These are phyloP conservation scores for Candida buenavistaensis DNA, from an alignment of 1,139 yeast species.

Conservation along the genomic window DNA sequence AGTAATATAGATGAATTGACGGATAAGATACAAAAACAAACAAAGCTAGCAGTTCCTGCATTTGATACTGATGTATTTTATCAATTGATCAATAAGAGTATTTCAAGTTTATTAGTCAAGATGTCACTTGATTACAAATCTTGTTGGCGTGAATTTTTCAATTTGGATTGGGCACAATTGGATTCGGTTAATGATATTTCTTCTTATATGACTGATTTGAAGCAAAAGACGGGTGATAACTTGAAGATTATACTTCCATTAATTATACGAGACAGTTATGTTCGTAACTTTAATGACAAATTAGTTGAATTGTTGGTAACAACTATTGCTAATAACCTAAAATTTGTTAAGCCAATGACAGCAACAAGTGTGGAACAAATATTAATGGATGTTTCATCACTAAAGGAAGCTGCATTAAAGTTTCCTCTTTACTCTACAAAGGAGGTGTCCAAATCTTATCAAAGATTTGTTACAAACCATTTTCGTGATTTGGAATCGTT, in stretches of 20 bases:
- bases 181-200: slow-evolving; percentile 70
- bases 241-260: slow-evolving; percentile 54
- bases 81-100: slow-evolving; percentile 58
- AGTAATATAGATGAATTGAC: slow-evolving; percentile 76
- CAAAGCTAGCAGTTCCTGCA: slow-evolving; percentile 29
- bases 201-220: slow-evolving; percentile 62
- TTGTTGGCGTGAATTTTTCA: slow-evolving; percentile 84
- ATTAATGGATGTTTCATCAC: slow-evolving; percentile 63
- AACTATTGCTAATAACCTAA: slow-evolving; percentile 59
- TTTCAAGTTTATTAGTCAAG: slow-evolving; percentile 56
- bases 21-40: slow-evolving; percentile 51
- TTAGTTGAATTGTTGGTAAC: slow-evolving; percentile 64
- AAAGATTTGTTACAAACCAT: slow-evolving; percentile 49
- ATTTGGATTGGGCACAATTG: slow-evolving; percentile 71
- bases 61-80: slow-evolving; percentile 64
- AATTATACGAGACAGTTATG: slow-evolving; percentile 69
- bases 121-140: slow-evolving; percentile 63
- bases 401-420: slow-evolving; percentile 55
- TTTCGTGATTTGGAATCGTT: slow-evolving; percentile 59
- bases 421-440: slow-evolving; percentile 48
- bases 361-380: slow-evolving; percentile 81
- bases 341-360: slow-evolving; percentile 62
- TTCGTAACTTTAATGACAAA: slow-evolving; percentile 74
- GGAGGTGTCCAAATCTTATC: slow-evolving; percentile 39
- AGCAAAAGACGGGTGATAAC: slow-evolving; percentile 45